Evolutionary conservation across 2,329 filamentous ascomycete genomes (phyloP), one percentile per base, ranked within the genome.

Genomic region (Arthroderma sp.): DNA sequence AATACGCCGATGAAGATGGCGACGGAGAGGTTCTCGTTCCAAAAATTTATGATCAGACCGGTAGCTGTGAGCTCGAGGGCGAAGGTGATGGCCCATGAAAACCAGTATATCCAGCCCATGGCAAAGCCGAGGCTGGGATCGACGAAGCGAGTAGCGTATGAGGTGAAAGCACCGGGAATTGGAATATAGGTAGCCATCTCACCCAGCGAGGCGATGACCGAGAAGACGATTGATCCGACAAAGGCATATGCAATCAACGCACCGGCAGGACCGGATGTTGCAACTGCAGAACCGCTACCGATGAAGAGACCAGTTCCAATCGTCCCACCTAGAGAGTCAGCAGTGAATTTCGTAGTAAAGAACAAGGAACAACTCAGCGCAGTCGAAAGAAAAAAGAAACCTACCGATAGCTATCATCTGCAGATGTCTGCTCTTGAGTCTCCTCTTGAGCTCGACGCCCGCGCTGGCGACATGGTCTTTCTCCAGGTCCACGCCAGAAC

Each of bases 401-500:
- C 19, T 61, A 63, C 60, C 91, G 65, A 97, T 95, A 25, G 93
- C 93, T 77, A 97, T 97, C 91, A 97, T 97, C 76, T 97, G 91
- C 69, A 97, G 70, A 76, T 98, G 93, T 52, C 90, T 79, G 25
- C 85, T 86, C 74, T 94, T 94, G 65, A 95, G 74, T 73, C 85
- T 87, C 67, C 90, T 79, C 59, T 87, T 83, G 59, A 97, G 79
- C 56, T 73, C 68, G n/a, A 33, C 2, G 71, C 69, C 60, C 85
- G 44, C 83, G 85, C 43, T 82, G 91, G 63, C 73, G 28, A 78
- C 58, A 70, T 60, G 66, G 64, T 71, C 58, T 58, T 73, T 72
- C 61, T 73, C 71, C 52, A 69, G 55, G 57, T 73, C 68, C 6
- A 17, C 44, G 28, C 9, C 44, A n/a, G n/a, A n/a, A 9, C 35